phyloP scores from a whole-genome alignment of 768 basidiomycete genomes.

The Trametes punicea region DNA sequence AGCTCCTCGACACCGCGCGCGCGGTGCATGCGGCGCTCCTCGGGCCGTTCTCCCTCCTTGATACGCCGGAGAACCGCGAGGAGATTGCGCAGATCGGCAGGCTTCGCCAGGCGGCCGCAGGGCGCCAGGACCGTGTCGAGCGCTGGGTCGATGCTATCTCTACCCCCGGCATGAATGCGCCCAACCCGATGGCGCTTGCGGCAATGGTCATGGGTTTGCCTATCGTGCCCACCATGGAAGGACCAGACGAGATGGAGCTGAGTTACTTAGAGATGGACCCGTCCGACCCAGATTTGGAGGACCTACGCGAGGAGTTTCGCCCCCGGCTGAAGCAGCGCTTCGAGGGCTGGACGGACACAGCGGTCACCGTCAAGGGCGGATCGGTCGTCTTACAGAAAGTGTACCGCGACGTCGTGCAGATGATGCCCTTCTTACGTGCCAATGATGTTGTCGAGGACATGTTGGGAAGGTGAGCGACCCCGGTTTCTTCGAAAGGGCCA shows the following conservation, averaged over 20 bases:
- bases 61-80: slow-evolving; percentile 36
- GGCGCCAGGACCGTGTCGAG: slow-evolving; percentile 47
- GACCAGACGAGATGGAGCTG: slow-evolving; percentile 43
- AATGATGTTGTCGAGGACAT: slow-evolving; percentile 56
- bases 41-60: slow-evolving; percentile 45
- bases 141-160: slow-evolving; percentile 49
- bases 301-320: slow-evolving; percentile 57
- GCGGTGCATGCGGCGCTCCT: slow-evolving; percentile 44
- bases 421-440: slow-evolving; percentile 57
- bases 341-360: slow-evolving; percentile 51
- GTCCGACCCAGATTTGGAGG: slow-evolving; percentile 54
- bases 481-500: neutral
- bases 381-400: slow-evolving; percentile 35
- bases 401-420: slow-evolving; percentile 42
- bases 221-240: slow-evolving; percentile 36
- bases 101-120: slow-evolving; percentile 35
- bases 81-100: slow-evolving; percentile 47
- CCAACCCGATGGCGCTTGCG: slow-evolving; percentile 58
- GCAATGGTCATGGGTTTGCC: slow-evolving; percentile 63
- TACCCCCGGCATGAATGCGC: slow-evolving; percentile 35
- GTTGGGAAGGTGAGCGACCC: slow-evolving; percentile 42
- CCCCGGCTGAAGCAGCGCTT: slow-evolving; percentile 56
- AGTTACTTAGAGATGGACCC: slow-evolving; percentile 50
- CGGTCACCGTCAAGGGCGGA: slow-evolving; percentile 39
- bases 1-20: slow-evolving; percentile 45